A percentile compares a stretch with the other conserved stretches of the same genome.
Conservation (phyloP, 2,329 filamentous ascomycete genomes). For the Cryphonectria carpinicola region DNA sequence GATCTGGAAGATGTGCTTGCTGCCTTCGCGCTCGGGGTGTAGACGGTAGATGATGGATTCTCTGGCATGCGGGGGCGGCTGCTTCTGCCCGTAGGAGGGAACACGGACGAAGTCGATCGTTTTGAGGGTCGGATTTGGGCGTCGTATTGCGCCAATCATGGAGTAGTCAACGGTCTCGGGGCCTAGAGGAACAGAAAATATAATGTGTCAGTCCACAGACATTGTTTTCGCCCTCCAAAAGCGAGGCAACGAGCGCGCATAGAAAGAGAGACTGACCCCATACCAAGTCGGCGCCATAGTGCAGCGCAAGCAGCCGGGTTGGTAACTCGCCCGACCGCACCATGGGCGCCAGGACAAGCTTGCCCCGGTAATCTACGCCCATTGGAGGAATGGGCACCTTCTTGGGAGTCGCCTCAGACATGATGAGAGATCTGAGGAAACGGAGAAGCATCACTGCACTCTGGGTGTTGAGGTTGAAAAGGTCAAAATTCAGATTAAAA, state of each 20-base stretch:
- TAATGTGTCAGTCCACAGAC: constrained; percentile 21
- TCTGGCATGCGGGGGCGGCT: constrained; percentile 56
- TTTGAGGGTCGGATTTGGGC: constrained; percentile 73
- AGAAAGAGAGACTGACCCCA: constrained; percentile 67
- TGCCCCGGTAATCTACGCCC: constrained; percentile 92
- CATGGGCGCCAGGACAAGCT: constrained; percentile 96
- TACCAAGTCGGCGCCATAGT: constrained; percentile 95
- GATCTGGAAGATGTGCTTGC: constrained; percentile 85
- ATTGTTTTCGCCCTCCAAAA: background rate
- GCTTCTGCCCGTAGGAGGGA: constrained; percentile 69
- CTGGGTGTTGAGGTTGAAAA: background rate
- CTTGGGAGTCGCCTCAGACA: constrained; percentile 54
- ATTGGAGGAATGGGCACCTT: constrained; percentile 82
- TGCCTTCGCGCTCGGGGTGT: constrained; percentile 75
- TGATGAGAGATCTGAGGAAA: constrained; percentile 48
- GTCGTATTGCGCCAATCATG: constrained; percentile 83
- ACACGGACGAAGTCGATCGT: constrained; percentile 85
- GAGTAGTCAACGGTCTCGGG: constrained; percentile 93
- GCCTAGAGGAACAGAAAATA: constrained; percentile 50
- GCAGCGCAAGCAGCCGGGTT: constrained; percentile 82
- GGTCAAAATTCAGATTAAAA: background rate
- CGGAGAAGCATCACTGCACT: constrained; percentile 24
- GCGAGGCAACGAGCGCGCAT: constrained; percentile 3
- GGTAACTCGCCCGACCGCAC: constrained; percentile 96
- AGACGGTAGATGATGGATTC: constrained; percentile 82